Conservation (phyloP, 1,284 basidiomycete species). For the Fomitopsis palustris region DNA sequence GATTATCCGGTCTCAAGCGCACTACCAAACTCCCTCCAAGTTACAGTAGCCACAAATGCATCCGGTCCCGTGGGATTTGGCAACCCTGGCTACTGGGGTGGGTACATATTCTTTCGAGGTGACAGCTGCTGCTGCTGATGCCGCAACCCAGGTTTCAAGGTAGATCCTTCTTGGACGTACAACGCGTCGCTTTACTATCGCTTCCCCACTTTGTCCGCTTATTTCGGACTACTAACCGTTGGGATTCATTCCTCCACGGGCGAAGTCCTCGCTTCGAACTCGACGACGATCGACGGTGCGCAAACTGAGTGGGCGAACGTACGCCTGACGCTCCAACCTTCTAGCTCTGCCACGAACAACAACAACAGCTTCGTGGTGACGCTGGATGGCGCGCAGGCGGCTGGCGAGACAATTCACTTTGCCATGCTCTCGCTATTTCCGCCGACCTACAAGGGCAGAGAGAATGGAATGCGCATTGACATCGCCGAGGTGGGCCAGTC, state of each 20-base stretch:
- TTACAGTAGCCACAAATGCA: constrained; percentile 42
- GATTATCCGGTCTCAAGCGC: constrained; percentile 50
- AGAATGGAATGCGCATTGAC: constrained; percentile 65
- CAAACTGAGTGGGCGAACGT: constrained; percentile 54
- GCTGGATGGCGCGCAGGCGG: constrained; percentile 42
- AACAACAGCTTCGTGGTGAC: constrained; percentile 54
- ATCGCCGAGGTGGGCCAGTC: constrained; percentile 54
- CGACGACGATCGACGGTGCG: constrained; percentile 38
- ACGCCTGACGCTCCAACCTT: constrained; percentile 42
- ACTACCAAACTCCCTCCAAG: constrained; percentile 60
- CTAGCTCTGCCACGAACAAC: constrained; percentile 32
- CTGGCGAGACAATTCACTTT: constrained; percentile 55
- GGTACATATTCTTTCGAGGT: constrained; percentile 32
- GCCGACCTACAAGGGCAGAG: constrained; percentile 62
- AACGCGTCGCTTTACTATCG: constrained; percentile 63
- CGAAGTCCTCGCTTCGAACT: constrained; percentile 40
- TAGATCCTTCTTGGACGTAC: constrained; percentile 54
- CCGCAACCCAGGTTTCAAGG: constrained; percentile 52
- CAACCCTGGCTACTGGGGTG: constrained; percentile 62
- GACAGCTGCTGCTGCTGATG: not conserved
- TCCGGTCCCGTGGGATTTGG: constrained; percentile 51
- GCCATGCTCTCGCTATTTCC: constrained; percentile 69
- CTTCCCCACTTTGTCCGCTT: constrained; percentile 46
- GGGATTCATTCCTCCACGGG: constrained; percentile 45
- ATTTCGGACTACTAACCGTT: constrained; percentile 42